These are phyloP conservation scores for Aspergillus proliferans DNA, from an alignment of 2,329 filamentous ascomycete genomes.

Conservation along the genomic window DNA sequence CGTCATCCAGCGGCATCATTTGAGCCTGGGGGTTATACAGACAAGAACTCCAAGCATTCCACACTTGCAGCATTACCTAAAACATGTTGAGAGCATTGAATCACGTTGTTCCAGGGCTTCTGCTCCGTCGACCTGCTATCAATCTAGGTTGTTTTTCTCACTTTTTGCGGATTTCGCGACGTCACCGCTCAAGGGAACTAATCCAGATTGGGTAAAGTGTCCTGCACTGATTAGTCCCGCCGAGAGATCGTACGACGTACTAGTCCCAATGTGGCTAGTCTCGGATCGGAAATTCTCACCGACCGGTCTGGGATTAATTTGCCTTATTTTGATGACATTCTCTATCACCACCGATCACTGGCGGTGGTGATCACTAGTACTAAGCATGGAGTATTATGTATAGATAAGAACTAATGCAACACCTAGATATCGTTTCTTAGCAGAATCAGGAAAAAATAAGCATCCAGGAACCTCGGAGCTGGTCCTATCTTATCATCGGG, in stretches of 20 bases:
- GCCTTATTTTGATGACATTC: neutral
- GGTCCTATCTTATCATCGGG: neutral
- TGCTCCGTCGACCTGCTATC: too few species aligned
- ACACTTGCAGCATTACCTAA: too few species aligned
- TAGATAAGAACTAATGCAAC: neutral
- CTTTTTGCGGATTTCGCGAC: slow-evolving; percentile 6
- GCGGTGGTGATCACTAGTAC: neutral
- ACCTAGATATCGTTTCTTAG: neutral
- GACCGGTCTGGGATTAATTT: neutral
- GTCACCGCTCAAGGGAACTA: neutral
- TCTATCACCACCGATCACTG: neutral
- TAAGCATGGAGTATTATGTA: neutral
- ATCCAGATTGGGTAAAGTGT: neutral
- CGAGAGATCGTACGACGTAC: neutral
- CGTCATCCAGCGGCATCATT: neutral
- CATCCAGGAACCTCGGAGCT: neutral
- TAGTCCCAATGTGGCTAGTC: neutral
- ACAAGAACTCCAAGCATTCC: too few species aligned
- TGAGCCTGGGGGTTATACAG: neutral
- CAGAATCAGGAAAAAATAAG: neutral
- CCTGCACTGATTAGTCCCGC: neutral
- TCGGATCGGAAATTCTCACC: neutral
- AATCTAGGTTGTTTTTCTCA: neutral
- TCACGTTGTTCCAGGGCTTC: too few species aligned
- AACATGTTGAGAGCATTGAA: too few species aligned